Base-by-base conservation (phyloP, 2,329 filamentous ascomycete genomes). In the Dactylellina leptospora region DNA sequence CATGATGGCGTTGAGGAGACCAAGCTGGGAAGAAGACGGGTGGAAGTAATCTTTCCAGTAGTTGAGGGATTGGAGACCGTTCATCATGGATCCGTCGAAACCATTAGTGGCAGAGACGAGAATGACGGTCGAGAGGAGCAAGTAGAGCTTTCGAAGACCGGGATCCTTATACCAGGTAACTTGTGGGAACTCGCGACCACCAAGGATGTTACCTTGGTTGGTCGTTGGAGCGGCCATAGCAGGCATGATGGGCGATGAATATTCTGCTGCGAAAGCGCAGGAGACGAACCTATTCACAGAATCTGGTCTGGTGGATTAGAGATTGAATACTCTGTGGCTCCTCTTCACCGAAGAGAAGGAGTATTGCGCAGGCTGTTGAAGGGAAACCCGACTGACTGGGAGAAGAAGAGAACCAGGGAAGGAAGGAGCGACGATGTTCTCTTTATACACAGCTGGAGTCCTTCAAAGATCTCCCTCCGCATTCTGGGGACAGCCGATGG, bases 1-100 rank as follows among this genome's bases (percentile, higher is more conserved):
- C 81, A 83, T 82, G 74, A 84, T 83, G 51, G 80, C 80, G 51
- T 81, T 80, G 25, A 83, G 77, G 23, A 84, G 78, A 72, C 82
- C 82, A 44, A 82, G 79, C 30, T 79, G 77, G 1, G 68, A 45
- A 27, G 47, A 47, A 23, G 53, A 59, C 16, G 68, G 68, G 10
- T 64, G 44, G 68, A 80, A 77, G 9, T 76, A 81, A 2, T 77
- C 69, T 64, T 81, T 75, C 83, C 83, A 85, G 44, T 80, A 77
- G 0, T 74, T 60, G 61, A 85, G 79, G 3, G 81, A 79, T 73
- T 83, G 81, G 22, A 83, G 75, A 71, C 81, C 81, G 60, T 83
- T 83, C 79, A 83, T 81, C 76, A 83, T 79, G 9, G 80, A 81
- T 22, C 80, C 80, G 58, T 82, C 81, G 62, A 81, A 82, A 10